These are phyloP conservation scores for Fusarium irregulare DNA, from an alignment of 2,329 filamentous ascomycete species.

Conservation along the genomic window DNA sequence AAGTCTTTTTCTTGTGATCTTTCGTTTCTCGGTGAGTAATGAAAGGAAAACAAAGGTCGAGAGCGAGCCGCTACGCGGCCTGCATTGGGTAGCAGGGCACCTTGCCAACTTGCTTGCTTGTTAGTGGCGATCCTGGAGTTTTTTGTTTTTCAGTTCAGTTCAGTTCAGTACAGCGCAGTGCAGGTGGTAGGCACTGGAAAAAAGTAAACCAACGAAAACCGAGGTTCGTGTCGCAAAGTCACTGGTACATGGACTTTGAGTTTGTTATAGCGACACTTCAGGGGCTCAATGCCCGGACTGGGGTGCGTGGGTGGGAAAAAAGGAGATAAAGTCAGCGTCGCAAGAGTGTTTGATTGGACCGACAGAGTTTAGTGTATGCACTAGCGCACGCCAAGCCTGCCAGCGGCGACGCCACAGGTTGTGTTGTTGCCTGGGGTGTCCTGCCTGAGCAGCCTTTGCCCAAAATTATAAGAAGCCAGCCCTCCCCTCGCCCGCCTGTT, in stretches of 20 bases:
- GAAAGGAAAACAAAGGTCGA: not conserved
- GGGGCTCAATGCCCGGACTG: constrained; percentile 51
- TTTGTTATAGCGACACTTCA: constrained; percentile 55
- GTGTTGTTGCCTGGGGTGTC: constrained; percentile 58
- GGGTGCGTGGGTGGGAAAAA: constrained; percentile 49
- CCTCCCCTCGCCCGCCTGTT: constrained; percentile 65
- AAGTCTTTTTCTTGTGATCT: constrained; percentile 1
- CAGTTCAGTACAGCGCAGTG: not conserved
- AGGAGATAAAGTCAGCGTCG: constrained; percentile 55
- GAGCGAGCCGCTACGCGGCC: constrained; percentile 14
- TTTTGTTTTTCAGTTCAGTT: not conserved
- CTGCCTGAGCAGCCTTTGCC: constrained; percentile 51
- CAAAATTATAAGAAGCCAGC: constrained; percentile 68
- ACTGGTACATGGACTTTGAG: constrained; percentile 38
- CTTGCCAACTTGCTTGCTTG: constrained; percentile 19
- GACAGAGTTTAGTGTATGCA: constrained; percentile 48
- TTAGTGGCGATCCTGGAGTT: constrained; percentile 37
- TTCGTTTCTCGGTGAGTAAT: not conserved
- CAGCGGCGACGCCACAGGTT: constrained; percentile 58
- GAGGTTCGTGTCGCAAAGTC: constrained; percentile 23
- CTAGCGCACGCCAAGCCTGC: constrained; percentile 54
- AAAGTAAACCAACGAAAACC: constrained; percentile 2
- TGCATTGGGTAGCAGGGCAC: constrained; percentile 14
- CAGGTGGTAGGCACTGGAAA: not conserved
- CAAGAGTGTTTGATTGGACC: constrained; percentile 54